Percentiles rank a stretch among this genome's conserved stretches.
These are phyloP conservation scores for Chaetomium cochliodes DNA, from an alignment of 495 filamentous ascomycete species.

Conservation along the genomic window DNA sequence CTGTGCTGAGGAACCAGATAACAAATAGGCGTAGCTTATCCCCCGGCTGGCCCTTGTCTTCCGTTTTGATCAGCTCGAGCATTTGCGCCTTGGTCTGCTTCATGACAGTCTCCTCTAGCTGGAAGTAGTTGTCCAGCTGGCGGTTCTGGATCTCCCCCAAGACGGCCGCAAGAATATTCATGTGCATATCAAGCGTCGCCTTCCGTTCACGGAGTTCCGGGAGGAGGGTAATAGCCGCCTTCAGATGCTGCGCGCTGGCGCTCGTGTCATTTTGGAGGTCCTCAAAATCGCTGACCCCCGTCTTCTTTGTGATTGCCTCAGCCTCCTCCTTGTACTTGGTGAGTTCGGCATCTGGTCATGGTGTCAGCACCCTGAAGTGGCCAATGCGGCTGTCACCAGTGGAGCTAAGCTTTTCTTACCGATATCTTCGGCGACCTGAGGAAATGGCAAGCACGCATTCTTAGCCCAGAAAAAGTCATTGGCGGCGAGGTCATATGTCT, in stretches of 20 bases:
- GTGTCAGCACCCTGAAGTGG: background rate
- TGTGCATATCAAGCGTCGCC: conserved; percentile 92
- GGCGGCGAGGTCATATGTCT: conserved; percentile 82
- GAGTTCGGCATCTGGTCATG: conserved; percentile 56
- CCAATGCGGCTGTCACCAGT: too few relatives aligned
- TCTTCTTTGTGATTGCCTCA: conserved; percentile 90
- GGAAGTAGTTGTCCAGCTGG: conserved; percentile 93
- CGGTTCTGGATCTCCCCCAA: conserved; percentile 55
- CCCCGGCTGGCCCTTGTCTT: conserved; percentile 73
- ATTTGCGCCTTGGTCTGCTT: conserved; percentile 91
- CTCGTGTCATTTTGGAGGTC: conserved; percentile 88
- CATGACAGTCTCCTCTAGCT: conserved; percentile 89
- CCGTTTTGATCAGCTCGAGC: conserved; percentile 79
- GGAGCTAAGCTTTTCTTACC: conserved; percentile 14
- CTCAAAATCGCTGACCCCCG: conserved; percentile 88
- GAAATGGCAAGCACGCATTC: conserved; percentile 91
- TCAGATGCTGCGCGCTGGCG: conserved; percentile 88
- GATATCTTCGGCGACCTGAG: conserved; percentile 95
- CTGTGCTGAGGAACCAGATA: conserved; percentile 96
- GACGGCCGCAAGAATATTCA: conserved; percentile 61
- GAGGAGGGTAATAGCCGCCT: conserved; percentile 87
- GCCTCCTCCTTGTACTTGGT: conserved; percentile 95
- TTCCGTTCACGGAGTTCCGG: conserved; percentile 93
- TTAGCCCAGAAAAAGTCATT: conserved; percentile 98
- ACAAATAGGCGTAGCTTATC: conserved; percentile 94